Conservation (phyloP, 2,329 filamentous ascomycete species). For the Orbilia oligospora region DNA sequence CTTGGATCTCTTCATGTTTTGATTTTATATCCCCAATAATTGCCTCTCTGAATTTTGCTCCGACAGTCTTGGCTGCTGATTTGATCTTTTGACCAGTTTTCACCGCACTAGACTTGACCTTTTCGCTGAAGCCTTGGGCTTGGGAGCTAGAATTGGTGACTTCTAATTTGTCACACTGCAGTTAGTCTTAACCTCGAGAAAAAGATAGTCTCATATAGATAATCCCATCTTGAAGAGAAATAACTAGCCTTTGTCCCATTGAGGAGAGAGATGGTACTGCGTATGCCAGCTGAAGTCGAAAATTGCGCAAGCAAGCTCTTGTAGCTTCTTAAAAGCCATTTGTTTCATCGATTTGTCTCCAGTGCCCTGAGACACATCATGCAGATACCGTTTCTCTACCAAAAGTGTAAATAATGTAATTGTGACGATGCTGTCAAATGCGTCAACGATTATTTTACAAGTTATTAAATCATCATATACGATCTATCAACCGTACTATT, state of each 20-base stretch:
- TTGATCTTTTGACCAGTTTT: not conserved
- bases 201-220: too few relatives aligned
- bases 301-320: conserved; percentile 18
- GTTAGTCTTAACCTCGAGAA: too few relatives aligned
- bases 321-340: conserved; percentile 13
- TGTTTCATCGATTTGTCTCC: not conserved
- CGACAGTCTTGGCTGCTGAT: not conserved
- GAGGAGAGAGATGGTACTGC: conserved; percentile 22
- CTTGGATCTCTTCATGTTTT: conserved; percentile 7
- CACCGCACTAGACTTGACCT: not conserved
- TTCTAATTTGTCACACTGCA: too few relatives aligned
- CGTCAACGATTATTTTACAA: not conserved
- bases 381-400: conserved; percentile 25
- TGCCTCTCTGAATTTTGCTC: conserved; percentile 1
- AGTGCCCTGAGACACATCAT: not conserved
- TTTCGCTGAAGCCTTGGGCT: not conserved
- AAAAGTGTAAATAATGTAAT: conserved; percentile 28
- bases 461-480: not conserved
- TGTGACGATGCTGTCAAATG: conserved; percentile 37
- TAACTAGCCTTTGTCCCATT: not conserved
- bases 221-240: not conserved
- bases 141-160: not conserved
- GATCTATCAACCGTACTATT: not conserved
- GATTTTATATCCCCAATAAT: conserved; percentile 4
- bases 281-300: conserved; percentile 41